Percentiles rank a stretch among this genome's conserved stretches.
phyloP scores from a whole-genome alignment of 495 filamentous ascomycete species.

The Daldinia vernicosa region DNA sequence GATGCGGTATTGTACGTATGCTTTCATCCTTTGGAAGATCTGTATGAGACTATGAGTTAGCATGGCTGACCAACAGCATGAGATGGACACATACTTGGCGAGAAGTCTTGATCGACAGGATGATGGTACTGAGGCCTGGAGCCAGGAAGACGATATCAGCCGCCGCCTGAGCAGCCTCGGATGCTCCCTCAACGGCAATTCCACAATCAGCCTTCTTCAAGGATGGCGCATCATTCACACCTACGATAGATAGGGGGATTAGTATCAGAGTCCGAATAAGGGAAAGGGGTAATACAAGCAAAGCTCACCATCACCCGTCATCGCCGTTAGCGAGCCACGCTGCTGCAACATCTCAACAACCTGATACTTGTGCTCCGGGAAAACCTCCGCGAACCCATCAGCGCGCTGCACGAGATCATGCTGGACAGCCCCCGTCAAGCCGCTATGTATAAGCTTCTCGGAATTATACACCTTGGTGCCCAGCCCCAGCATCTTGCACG shows the following conservation, averaged over 20 bases:
- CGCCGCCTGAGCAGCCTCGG: slow-evolving; percentile 89
- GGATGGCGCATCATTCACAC: slow-evolving; percentile 96
- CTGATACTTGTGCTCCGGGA: slow-evolving; percentile 97
- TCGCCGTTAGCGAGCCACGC: slow-evolving; percentile 92
- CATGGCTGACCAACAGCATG: neutral
- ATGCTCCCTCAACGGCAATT: slow-evolving; percentile 92
- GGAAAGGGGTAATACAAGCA: neutral
- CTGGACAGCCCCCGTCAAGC: slow-evolving; percentile 88
- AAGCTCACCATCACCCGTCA: slow-evolving; percentile 84
- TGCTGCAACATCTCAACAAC: slow-evolving; percentile 97
- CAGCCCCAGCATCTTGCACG: slow-evolving; percentile 85
- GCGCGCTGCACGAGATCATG: slow-evolving; percentile 94
- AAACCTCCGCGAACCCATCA: slow-evolving; percentile 94
- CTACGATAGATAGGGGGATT: slow-evolving; percentile 16
- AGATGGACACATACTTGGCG: slow-evolving; percentile 61
- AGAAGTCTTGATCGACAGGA: slow-evolving; percentile 89
- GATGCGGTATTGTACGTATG: slow-evolving; percentile 95
- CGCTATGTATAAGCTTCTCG: slow-evolving; percentile 80
- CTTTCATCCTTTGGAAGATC: slow-evolving; percentile 97
- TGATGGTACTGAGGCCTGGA: slow-evolving; percentile 89
- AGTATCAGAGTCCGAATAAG: neutral
- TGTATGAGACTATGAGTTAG: slow-evolving; percentile 48
- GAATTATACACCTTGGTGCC: slow-evolving; percentile 95
- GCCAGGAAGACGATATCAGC: slow-evolving; percentile 93
- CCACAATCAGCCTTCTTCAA: slow-evolving; percentile 94